phyloP scores from a whole-genome alignment of 192 early-diverging fungal species.

The Geosiphon pyriformis region DNA sequence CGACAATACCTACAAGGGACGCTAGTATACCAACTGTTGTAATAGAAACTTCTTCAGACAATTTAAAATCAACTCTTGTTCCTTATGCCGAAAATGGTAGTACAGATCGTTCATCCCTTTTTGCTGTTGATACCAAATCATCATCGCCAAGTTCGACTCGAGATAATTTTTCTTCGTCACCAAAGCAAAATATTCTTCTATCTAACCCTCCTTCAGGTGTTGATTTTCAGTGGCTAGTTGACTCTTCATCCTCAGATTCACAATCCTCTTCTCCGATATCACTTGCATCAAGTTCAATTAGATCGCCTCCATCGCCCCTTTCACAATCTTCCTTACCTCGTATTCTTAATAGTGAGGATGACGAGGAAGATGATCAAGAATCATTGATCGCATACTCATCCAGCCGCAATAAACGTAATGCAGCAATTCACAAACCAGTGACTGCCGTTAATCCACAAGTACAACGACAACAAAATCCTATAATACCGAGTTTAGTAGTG shows the following conservation, averaged over 20 bases:
- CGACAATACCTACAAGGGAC: too few relatives aligned
- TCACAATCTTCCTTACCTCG: background rate
- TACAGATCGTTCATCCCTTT: too few relatives aligned
- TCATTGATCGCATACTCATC: background rate
- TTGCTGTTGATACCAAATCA: too few relatives aligned
- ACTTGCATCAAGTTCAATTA: background rate
- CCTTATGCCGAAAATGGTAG: too few relatives aligned
- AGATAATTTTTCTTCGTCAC: background rate
- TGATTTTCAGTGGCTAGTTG: background rate
- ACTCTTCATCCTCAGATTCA: background rate
- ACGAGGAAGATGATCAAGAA: background rate
- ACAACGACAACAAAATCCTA: background rate
- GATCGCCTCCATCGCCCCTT: background rate
- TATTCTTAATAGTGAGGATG: background rate
- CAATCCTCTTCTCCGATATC: background rate
- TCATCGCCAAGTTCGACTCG: background rate
- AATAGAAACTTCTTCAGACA: too few relatives aligned
- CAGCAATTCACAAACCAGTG: background rate
- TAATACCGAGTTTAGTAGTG: background rate
- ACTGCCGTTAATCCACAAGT: background rate
- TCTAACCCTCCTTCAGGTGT: background rate
- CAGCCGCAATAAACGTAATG: background rate
- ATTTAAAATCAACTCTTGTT: too few relatives aligned
- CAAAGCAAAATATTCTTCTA: background rate
- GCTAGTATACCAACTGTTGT: background rate